A percentile compares a stretch with the other conserved stretches of the same genome.
Evolutionary conservation across 1,284 basidiomycete species (phyloP).

Genomic region (Fomitiporia mediterranea): DNA sequence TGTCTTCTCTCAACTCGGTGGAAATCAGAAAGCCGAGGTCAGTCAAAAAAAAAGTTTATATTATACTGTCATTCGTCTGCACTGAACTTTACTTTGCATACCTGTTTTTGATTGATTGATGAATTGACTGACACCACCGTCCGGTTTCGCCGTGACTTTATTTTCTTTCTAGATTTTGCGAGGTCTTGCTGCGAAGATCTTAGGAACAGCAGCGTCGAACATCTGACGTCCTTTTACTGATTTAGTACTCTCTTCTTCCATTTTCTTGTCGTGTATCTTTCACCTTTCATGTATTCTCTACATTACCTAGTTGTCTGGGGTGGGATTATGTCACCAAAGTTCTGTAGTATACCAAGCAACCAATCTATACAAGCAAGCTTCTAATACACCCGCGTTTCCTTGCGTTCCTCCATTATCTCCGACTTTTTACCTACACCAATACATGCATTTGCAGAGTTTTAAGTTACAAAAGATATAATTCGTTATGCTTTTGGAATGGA

Average conservation of each 20-base stretch:
- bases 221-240: not conserved
- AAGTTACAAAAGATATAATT: slow-evolving; percentile 12
- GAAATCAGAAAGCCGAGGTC: slow-evolving; percentile 85
- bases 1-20: slow-evolving; percentile 82
- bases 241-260: not conserved
- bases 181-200: slow-evolving; percentile 84
- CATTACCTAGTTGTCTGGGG: too few relatives aligned
- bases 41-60: too few relatives aligned
- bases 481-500: slow-evolving; percentile 11
- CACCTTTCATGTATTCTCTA: too few relatives aligned
- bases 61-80: too few relatives aligned
- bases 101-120: not conserved
- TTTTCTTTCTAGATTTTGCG: slow-evolving; percentile 65
- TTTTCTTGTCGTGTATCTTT: not conserved
- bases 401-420: not conserved
- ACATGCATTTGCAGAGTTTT: not conserved
- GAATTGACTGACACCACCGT: not conserved
- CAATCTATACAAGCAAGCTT: not conserved
- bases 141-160: too few relatives aligned
- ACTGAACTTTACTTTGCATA: slow-evolving; percentile 1
- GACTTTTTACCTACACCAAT: not conserved
- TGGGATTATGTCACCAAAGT: too few relatives aligned
- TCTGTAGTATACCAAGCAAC: not conserved
- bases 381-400: not conserved
- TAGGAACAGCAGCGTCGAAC: slow-evolving; percentile 60